A percentile compares a stretch with the other conserved stretches of the same genome.
Evolutionary conservation across 2,329 filamentous ascomycete genomes (phyloP).

Genomic region (Arthroderma sp.): DNA sequence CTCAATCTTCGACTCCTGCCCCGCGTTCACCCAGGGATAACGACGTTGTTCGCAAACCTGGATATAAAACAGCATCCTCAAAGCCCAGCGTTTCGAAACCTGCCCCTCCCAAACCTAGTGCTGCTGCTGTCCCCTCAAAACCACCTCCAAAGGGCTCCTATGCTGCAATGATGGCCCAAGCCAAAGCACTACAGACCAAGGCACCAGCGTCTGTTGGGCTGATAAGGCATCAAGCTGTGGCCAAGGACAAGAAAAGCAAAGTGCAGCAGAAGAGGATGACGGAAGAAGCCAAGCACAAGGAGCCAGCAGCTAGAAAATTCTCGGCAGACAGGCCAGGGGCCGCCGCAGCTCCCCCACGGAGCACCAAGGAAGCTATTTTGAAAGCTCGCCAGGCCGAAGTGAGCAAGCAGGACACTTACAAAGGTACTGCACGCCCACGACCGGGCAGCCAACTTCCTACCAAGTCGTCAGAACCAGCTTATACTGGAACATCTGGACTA

Average conservation of each 20-base stretch:
- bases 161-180: conserved; percentile 47
- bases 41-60: conserved; percentile 1
- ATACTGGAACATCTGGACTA: conserved; percentile 34
- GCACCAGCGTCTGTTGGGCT: conserved; percentile 37
- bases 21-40: conserved; percentile 15
- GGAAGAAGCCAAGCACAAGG: conserved; percentile 31
- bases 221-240: conserved; percentile 44
- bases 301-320: conserved; percentile 7
- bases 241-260: conserved; percentile 46
- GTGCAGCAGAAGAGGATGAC: conserved; percentile 40
- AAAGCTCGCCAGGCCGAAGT: conserved; percentile 15
- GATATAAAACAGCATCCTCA: conserved; percentile 15
- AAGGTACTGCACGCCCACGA: conserved; percentile 24
- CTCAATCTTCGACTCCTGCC: conserved; percentile 12
- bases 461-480: conserved; percentile 20
- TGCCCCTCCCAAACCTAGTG: conserved; percentile 12
- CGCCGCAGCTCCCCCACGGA: conserved; percentile 9
- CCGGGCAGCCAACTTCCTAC: conserved; percentile 11
- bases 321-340: conserved; percentile 20
- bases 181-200: conserved; percentile 42
- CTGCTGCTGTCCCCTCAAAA: conserved; percentile 23
- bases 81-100: conserved; percentile 14
- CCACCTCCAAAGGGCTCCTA: conserved; percentile 47
- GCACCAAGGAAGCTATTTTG: conserved; percentile 19
- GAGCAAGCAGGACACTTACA: conserved; percentile 25